phyloP scores from a whole-genome alignment of 495 filamentous ascomycete species.

The Trypethelium eluteriae region DNA sequence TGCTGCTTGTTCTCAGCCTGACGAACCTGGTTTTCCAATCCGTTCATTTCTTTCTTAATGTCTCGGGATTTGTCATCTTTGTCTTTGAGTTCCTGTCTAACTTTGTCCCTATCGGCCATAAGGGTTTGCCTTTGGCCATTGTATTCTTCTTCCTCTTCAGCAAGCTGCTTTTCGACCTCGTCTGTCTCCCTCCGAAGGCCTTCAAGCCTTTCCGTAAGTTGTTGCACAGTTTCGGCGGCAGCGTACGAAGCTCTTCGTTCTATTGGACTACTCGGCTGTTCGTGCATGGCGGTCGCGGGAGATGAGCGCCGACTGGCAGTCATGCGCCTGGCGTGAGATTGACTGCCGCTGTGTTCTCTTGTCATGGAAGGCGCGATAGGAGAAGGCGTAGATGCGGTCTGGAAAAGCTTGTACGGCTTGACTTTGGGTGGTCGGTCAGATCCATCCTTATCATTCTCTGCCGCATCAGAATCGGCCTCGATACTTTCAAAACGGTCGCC shows the following conservation, averaged over 20 bases:
- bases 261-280: neutral
- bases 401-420: slow-evolving; percentile 44
- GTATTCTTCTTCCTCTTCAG: slow-evolving; percentile 66
- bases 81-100: slow-evolving; percentile 67
- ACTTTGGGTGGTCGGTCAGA: slow-evolving; percentile 36
- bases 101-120: slow-evolving; percentile 59
- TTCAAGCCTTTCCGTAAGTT: slow-evolving; percentile 45
- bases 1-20: slow-evolving; percentile 71
- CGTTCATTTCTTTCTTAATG: slow-evolving; percentile 70
- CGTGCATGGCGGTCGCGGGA: slow-evolving; percentile 43
- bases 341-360: slow-evolving; percentile 55
- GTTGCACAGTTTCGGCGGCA: slow-evolving; percentile 50
- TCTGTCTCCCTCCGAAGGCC: slow-evolving; percentile 32
- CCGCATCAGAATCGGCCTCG: slow-evolving; percentile 27
- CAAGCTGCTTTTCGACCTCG: slow-evolving; percentile 43
- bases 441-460: slow-evolving; percentile 32
- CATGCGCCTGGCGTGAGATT: slow-evolving; percentile 53
- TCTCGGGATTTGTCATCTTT: slow-evolving; percentile 79
- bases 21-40: slow-evolving; percentile 72
- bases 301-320: slow-evolving; percentile 68
- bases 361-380: slow-evolving; percentile 47
- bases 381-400: slow-evolving; percentile 45
- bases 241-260: slow-evolving; percentile 17
- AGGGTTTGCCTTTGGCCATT: slow-evolving; percentile 53
- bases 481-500: slow-evolving; percentile 23